Conservation (phyloP, 1,139 yeast species). For the Tardiomyces blankii region DNA sequence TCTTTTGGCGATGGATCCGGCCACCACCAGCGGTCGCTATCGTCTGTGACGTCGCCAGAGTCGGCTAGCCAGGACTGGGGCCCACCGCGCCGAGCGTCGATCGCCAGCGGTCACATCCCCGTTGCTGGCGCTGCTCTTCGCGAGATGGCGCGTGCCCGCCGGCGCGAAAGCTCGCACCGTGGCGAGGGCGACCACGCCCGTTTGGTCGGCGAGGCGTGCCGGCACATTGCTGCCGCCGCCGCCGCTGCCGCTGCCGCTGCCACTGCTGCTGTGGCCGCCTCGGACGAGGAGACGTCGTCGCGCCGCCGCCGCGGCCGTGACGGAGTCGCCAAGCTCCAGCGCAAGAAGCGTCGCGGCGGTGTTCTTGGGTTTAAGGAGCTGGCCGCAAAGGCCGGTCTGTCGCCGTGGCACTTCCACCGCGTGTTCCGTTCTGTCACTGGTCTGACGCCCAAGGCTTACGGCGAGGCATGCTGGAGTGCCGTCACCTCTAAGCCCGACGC, state of each 20-base stretch:
- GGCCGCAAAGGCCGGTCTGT: constrained; percentile 71
- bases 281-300: constrained; percentile 10
- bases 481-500: constrained; percentile 26
- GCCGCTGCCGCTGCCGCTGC: constrained; percentile 39
- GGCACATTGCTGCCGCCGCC: constrained; percentile 80
- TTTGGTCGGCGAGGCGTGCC: constrained; percentile 68
- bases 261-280: constrained; percentile 14
- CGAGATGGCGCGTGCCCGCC: constrained; percentile 7
- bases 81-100: constrained; percentile 20
- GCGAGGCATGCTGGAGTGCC: constrained; percentile 75
- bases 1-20: constrained; percentile 21
- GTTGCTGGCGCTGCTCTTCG: constrained; percentile 17
- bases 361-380: constrained; percentile 80
- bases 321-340: constrained; percentile 19
- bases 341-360: constrained; percentile 71
- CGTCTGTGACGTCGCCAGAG: constrained; percentile 9
- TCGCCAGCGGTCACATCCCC: constrained; percentile 22
- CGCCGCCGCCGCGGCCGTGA: constrained; percentile 5
- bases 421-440: constrained; percentile 71
- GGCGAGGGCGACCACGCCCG: constrained; percentile 44
- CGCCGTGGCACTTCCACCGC: constrained; percentile 93
- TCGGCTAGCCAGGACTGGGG: constrained; percentile 10
- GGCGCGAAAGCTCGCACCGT: background rate
- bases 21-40: constrained; percentile 12
- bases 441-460: constrained; percentile 78